These are phyloP conservation scores for Colletotrichum sp. DNA, from an alignment of 2,329 filamentous ascomycete species.

Conservation along the genomic window DNA sequence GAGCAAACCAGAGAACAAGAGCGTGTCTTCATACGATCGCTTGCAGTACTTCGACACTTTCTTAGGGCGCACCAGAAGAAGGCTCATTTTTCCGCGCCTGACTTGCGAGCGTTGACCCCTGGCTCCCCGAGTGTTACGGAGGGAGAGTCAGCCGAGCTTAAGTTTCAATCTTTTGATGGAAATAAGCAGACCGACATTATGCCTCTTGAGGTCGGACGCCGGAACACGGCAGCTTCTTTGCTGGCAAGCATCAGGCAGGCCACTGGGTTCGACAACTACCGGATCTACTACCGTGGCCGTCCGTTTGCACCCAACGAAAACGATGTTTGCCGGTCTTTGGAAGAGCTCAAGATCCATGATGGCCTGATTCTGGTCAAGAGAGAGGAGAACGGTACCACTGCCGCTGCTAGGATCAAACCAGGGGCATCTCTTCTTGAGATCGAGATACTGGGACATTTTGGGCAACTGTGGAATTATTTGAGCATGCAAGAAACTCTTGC, in stretches of 20 bases:
- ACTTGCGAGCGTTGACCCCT: slow-evolving; percentile 58
- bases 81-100: slow-evolving; percentile 63
- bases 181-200: slow-evolving; percentile 63
- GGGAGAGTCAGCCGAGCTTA: slow-evolving; percentile 70
- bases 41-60: slow-evolving; percentile 72
- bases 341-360: slow-evolving; percentile 69
- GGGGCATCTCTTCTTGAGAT: slow-evolving; percentile 71
- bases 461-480: slow-evolving; percentile 82
- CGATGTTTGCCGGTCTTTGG: slow-evolving; percentile 65
- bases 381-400: slow-evolving; percentile 51
- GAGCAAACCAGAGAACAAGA: slow-evolving; percentile 59
- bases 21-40: slow-evolving; percentile 69
- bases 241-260: slow-evolving; percentile 68
- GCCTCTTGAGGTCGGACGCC: slow-evolving; percentile 68
- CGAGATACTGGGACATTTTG: slow-evolving; percentile 82
- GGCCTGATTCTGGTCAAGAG: slow-evolving; percentile 71
- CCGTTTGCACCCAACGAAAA: slow-evolving; percentile 66
- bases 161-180: slow-evolving; percentile 76
- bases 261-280: slow-evolving; percentile 79
- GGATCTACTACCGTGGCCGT: slow-evolving; percentile 72
- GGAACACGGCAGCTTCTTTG: slow-evolving; percentile 74
- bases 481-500: slow-evolving; percentile 74
- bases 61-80: slow-evolving; percentile 68
- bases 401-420: slow-evolving; percentile 49
- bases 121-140: slow-evolving; percentile 56